Base-by-base conservation (phyloP, 176 grass and related monocot species). In the Lolium perenne region DNA sequence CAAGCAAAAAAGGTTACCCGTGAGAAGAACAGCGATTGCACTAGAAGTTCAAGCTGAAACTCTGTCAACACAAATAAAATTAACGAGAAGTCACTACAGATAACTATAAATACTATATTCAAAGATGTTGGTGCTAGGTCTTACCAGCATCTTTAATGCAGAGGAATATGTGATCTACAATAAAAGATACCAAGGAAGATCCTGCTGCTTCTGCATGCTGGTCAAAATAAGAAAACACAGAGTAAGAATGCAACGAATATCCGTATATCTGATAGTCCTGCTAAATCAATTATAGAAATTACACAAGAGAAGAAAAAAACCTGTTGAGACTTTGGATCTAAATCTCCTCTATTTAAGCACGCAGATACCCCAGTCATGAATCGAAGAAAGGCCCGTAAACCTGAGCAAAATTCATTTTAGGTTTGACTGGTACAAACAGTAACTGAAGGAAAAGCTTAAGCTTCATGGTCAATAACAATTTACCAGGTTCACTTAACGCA, bases 101-200 rank as follows among this genome's bases (percentile, higher is more conserved):
- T 77, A 18, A 78, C 74, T 70, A 51, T 47, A 55, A 60, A 47
- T 65, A 59, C 16, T 66, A 78, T 62, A 77, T 74, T n/a, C 47
- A 3, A 70, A 77, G 60, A 71, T 80, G n/a, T 63, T 41, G 77
- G 63, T 38, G 50, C 60, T 48, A 82, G 25, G 45, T 87, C 85
- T 85, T 83, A 99, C 97, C 97, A 91, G 92, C 85, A 94, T 99
- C 97, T 88, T 94, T 99, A 70, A 99, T 97, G 73, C 97, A 99
- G 38, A 99, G 90, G 85, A 99, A 99, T 82, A 99, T 96, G 83
- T 99, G 97, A 80, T 99, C 97, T 53, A 99, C 82, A 88, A 99
- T 90, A 86, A 99, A 91, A 49, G 97, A 96, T 23, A 99, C 97
- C 90, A 94, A 91, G 10, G 97, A 99, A 99, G 92, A 94, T 80